These are phyloP conservation scores for Cyberlindnera suaveolens DNA, from an alignment of 805 yeast genomes.

Conservation along the genomic window DNA sequence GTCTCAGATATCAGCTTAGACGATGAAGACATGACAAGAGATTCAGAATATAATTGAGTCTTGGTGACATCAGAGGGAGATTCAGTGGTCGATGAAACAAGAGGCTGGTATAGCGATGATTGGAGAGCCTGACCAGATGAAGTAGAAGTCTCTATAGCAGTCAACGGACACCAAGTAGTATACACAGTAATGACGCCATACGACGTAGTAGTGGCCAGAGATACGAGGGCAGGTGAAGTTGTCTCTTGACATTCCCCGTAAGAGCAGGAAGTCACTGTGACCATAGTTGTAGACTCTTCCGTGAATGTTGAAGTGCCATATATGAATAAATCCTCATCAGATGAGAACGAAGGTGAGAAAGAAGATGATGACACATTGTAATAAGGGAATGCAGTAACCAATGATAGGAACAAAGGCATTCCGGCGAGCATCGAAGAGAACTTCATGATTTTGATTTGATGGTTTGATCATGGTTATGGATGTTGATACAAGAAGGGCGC, in stretches of 20 bases:
- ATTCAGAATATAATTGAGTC: background rate
- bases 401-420: background rate
- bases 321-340: conserved; percentile 6
- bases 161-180: conserved; percentile 34
- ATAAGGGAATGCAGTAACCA: conserved; percentile 2
- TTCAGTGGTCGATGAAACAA: conserved; percentile 3
- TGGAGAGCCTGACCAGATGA: conserved; percentile 2
- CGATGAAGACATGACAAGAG: background rate
- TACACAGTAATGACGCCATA: conserved; percentile 23
- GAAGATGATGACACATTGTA: conserved; percentile 3
- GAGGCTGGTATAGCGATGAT: conserved; percentile 17
- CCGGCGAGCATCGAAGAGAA: background rate
- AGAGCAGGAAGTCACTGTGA: conserved; percentile 19
- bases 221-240: conserved; percentile 13
- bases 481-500: no score
- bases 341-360: background rate
- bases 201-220: conserved; percentile 29
- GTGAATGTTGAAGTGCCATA: conserved; percentile 2
- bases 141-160: conserved; percentile 1
- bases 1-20: background rate
- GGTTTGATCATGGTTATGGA: background rate
- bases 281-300: conserved; percentile 11
- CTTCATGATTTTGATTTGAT: background rate
- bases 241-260: conserved; percentile 10
- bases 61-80: background rate